Percentiles rank a stretch among this genome's conserved stretches.
Conservation (phyloP, 495 filamentous ascomycete species). For the Penicillium macrosclerotiorum region DNA sequence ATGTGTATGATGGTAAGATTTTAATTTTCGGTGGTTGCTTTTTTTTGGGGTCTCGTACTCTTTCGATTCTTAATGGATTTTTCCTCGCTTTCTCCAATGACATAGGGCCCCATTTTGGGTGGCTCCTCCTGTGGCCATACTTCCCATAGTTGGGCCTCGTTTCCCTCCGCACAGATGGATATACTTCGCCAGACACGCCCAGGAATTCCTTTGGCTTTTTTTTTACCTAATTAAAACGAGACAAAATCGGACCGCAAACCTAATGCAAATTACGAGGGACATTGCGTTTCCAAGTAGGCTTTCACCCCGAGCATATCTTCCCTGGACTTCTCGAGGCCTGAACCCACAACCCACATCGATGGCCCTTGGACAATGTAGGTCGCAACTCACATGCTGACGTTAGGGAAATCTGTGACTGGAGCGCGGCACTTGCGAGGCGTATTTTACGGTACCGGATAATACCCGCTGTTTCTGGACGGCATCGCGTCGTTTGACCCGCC, state of each 20-base stretch:
- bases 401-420: constrained; percentile 12
- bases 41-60: background rate
- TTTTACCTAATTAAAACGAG: constrained; percentile 18
- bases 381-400: constrained; percentile 23
- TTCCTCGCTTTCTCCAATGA: constrained; percentile 3
- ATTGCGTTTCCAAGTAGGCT: background rate
- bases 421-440: constrained; percentile 6
- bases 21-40: too few relatives aligned
- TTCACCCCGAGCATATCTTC: background rate
- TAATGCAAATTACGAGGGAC: background rate
- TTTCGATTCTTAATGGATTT: background rate
- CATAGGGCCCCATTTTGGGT: too few relatives aligned
- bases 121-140: too few relatives aligned
- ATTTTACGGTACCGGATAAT: background rate
- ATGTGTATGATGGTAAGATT: too few relatives aligned
- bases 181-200: constrained; percentile 15
- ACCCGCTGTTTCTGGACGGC: background rate
- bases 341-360: too few relatives aligned
- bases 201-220: constrained; percentile 2
- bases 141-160: constrained; percentile 1
- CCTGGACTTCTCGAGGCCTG: background rate
- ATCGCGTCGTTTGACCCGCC: background rate
- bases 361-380: too few relatives aligned
- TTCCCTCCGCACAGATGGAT: constrained; percentile 1
- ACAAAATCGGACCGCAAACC: background rate